Percentiles rank a stretch among this genome's conserved stretches.
These are phyloP conservation scores for Alternaria metachromatica DNA, from an alignment of 2,329 filamentous ascomycete genomes.

Conservation along the genomic window DNA sequence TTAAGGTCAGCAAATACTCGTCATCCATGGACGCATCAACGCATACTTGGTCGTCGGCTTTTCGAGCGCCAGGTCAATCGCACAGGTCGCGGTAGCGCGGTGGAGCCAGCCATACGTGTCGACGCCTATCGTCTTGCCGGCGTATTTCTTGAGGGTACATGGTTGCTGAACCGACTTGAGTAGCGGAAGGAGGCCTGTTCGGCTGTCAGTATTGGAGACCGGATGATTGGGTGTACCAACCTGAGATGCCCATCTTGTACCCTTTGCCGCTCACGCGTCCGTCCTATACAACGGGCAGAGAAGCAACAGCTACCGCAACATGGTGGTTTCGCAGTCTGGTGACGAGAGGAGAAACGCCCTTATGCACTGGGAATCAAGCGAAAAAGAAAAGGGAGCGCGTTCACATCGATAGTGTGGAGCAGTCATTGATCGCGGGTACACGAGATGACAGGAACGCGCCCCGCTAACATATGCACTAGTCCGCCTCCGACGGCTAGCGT, in stretches of 20 bases:
- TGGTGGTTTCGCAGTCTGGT: constrained; percentile 6
- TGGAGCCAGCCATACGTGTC: constrained; percentile 99
- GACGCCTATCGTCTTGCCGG: constrained; percentile 88
- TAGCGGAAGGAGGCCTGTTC: constrained; percentile 81
- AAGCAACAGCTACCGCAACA: constrained; percentile 25
- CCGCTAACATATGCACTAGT: constrained; percentile 19
- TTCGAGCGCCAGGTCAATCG: constrained; percentile 85
- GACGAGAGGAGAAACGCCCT: constrained; percentile 2
- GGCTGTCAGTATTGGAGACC: constrained; percentile 22
- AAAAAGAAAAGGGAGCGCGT: constrained; percentile 5
- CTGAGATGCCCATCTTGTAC: constrained; percentile 50
- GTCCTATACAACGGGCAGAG: constrained; percentile 29
- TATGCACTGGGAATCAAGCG: constrained; percentile 1
- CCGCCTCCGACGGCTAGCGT: constrained; percentile 16
- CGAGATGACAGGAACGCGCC: constrained; percentile 27
- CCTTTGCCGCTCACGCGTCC: constrained; percentile 37
- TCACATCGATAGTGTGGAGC: constrained; percentile 24
- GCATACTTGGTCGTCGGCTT: constrained; percentile 85
- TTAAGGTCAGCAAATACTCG: constrained; percentile 16
- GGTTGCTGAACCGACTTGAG: constrained; percentile 96
- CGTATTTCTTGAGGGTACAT: constrained; percentile 83
- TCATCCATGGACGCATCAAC: constrained; percentile 5
- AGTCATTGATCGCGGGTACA: constrained; percentile 24
- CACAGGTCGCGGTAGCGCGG: constrained; percentile 87
- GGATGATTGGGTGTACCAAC: constrained; percentile 37